Evolutionary conservation across 176 grass and related monocot species (phyloP), one percentile per base, ranked within the genome.

Genomic region (Coix lacrymajobi): DNA sequence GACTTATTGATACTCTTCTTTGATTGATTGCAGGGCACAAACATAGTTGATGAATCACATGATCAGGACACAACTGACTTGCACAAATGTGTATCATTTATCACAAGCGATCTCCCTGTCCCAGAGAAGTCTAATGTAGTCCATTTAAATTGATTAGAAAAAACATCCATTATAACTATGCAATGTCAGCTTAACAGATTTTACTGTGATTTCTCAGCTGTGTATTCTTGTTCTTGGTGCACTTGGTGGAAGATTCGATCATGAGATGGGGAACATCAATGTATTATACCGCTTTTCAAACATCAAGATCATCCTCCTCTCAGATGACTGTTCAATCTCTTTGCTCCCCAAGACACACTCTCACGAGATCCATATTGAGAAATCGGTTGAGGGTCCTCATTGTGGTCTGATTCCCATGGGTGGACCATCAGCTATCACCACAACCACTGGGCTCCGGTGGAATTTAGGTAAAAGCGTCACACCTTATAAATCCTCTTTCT

Each of bases 1-100:
- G 1, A 46, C 48, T 33, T 83, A 44, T 25, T 81, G 37, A 80
- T 68, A 45, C 8, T 72, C 9, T 85, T 84, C 31, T 81, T n/a
- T 81, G 77, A 41, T 70, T 66, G 79, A 63, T 80, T 88, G 25
- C 85, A 99, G 93, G 91, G 89, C 45, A 71, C 88, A 19, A 66
- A 81, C 73, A 79, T 99, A 93, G 76, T 96, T n/a, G 96, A 99
- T 78, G 87, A 93, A 77, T 95, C 96, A 20, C 73, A 93, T 87
- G 96, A 99, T 81, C 93, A 96, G 83, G 96, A 99, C 84, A 99
- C 96, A 17, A 99, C 93, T 15, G 96, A 99, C 83, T 76, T 99
- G 33, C 89, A 99, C 73, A 99, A 99, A 87, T 99, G 93, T 44
- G 17, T 96, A 77, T 68, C 89, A 41, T 92, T 87, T 85, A 82